These are phyloP conservation scores for Fusarium sp. DNA, from an alignment of 2,329 filamentous ascomycete genomes.

Conservation along the genomic window DNA sequence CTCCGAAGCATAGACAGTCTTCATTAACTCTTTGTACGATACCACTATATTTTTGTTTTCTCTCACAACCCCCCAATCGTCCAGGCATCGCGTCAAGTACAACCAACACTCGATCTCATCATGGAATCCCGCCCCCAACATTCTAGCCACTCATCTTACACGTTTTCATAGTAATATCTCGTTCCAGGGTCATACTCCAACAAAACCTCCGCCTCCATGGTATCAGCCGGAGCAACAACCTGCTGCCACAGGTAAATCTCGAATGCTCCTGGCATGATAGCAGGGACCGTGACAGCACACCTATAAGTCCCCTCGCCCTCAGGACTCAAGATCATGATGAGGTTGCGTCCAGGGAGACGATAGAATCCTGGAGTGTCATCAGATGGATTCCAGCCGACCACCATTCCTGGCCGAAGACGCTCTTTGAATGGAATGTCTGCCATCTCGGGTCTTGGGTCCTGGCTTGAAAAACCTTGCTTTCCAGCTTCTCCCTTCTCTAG, in stretches of 20 bases:
- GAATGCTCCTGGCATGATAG: conserved; percentile 53
- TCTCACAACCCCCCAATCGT: not conserved
- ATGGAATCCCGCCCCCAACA: not conserved
- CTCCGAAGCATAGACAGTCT: not conserved
- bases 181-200: conserved; percentile 59
- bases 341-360: conserved; percentile 39
- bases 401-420: conserved; percentile 58
- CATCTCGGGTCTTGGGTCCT: conserved; percentile 45
- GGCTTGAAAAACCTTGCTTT: conserved; percentile 44
- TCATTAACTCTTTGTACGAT: not conserved
- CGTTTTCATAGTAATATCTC: conserved; percentile 56
- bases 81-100: no score
- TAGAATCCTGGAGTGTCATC: conserved; percentile 27
- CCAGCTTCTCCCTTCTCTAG: not conserved
- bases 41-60: not conserved
- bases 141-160: conserved; percentile 18
- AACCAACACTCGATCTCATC: no score
- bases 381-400: conserved; percentile 50
- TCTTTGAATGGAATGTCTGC: conserved; percentile 52
- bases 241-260: conserved; percentile 57
- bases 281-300: conserved; percentile 54
- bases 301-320: conserved; percentile 48
- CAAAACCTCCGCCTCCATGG: conserved; percentile 57
- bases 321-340: conserved; percentile 52
- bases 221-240: conserved; percentile 48